Percentiles rank a stretch among this genome's conserved stretches.
Conservation (phyloP, 2,329 filamentous ascomycete genomes). For the Emergomyces orientalis region DNA sequence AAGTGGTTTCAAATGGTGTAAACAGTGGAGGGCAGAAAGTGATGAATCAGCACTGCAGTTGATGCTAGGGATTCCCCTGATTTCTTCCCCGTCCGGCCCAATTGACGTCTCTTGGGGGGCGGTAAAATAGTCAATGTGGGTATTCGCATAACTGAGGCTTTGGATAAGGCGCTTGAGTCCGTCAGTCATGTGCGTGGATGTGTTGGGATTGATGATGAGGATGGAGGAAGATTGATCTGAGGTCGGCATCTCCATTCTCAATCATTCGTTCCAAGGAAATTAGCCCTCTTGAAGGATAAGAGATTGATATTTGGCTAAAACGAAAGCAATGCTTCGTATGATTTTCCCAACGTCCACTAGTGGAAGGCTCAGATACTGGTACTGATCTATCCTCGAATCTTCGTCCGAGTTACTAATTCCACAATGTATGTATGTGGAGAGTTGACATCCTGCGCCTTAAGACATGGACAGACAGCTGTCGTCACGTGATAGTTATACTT, state of each 20-base stretch:
- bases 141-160: slow-evolving; percentile 28
- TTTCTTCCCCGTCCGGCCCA: slow-evolving; percentile 23
- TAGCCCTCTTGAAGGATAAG: not conserved
- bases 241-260: not conserved
- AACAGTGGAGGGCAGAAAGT: slow-evolving; percentile 53
- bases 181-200: slow-evolving; percentile 37
- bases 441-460: not conserved
- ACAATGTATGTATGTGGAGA: not conserved
- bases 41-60: slow-evolving; percentile 62
- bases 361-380: not conserved
- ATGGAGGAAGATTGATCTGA: slow-evolving; percentile 20
- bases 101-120: slow-evolving; percentile 25
- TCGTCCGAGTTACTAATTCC: not conserved
- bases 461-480: not conserved
- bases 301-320: not conserved
- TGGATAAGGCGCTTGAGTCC: slow-evolving; percentile 34
- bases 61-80: slow-evolving; percentile 60
- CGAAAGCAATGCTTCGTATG: not conserved
- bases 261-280: not conserved
- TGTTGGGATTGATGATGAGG: slow-evolving; percentile 40
- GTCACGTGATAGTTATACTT: not conserved
- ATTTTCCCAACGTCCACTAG: not conserved
- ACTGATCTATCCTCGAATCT: not conserved
- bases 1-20: slow-evolving; percentile 43
- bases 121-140: slow-evolving; percentile 34